These are phyloP conservation scores for Malbranchea zuffiana DNA, from an alignment of 2,329 filamentous ascomycete genomes.

Conservation along the genomic window DNA sequence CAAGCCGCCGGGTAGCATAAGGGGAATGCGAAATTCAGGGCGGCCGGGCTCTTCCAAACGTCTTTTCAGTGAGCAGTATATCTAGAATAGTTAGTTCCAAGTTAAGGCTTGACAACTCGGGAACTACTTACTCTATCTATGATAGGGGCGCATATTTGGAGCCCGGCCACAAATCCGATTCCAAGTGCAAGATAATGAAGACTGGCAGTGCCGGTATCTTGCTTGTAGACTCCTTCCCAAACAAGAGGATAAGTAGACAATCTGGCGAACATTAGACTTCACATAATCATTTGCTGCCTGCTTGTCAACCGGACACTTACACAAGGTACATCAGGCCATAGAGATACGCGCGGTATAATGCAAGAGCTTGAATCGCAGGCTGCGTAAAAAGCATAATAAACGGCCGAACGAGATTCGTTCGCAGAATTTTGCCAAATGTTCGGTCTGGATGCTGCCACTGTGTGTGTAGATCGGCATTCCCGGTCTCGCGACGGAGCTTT, in stretches of 20 bases:
- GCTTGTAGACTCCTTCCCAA: constrained; percentile 45
- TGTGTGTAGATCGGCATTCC: constrained; percentile 19
- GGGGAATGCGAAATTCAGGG: constrained; percentile 55
- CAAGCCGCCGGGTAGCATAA: constrained; percentile 44
- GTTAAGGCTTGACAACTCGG: background rate
- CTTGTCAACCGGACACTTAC: constrained; percentile 7
- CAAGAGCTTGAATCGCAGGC: constrained; percentile 48
- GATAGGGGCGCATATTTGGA: constrained; percentile 36
- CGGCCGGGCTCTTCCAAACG: constrained; percentile 11
- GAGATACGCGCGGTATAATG: constrained; percentile 46
- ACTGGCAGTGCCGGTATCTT: constrained; percentile 48
- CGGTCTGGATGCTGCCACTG: constrained; percentile 23
- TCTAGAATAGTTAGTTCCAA: constrained; percentile 3
- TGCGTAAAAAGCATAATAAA: constrained; percentile 48
- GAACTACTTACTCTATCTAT: constrained; percentile 12
- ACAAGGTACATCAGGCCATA: constrained; percentile 56
- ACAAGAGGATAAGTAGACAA: constrained; percentile 52
- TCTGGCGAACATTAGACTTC: background rate
- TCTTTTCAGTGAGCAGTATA: constrained; percentile 21
- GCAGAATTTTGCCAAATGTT: constrained; percentile 23
- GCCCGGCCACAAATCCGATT: constrained; percentile 50
- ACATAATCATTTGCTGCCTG: background rate
- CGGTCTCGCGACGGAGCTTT: constrained; percentile 30
- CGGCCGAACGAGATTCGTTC: constrained; percentile 42
- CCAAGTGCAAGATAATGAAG: constrained; percentile 55